Conservation (phyloP, 352 stramenopile species). For the Phytopythium chamaehyphon region DNA sequence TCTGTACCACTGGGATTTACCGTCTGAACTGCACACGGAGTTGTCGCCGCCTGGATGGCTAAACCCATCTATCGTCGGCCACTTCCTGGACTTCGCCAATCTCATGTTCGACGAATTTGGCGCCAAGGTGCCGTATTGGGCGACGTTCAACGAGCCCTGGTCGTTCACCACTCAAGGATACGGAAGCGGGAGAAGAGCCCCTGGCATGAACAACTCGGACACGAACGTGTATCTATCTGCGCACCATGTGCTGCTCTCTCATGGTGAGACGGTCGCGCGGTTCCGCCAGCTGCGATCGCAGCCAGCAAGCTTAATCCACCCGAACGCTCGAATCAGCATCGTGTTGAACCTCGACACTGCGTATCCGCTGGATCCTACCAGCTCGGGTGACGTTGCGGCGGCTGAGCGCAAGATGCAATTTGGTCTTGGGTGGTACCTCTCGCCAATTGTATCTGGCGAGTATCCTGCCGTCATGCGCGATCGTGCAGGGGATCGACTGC, state of each 20-base stretch:
- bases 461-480: constrained; percentile 91
- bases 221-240: constrained; percentile 44
- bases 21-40: constrained; percentile 73
- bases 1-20: constrained; percentile 94
- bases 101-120: constrained; percentile 90
- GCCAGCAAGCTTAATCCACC: constrained; percentile 12
- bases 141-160: constrained; percentile 94
- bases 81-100: constrained; percentile 81
- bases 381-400: constrained; percentile 43
- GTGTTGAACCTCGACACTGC: constrained; percentile 83
- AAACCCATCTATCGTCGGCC: constrained; percentile 39
- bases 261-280: constrained; percentile 84
- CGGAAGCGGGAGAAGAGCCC: constrained; percentile 54
- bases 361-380: constrained; percentile 71
- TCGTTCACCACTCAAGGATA: constrained; percentile 46
- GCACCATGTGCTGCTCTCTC: constrained; percentile 90
- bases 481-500: constrained; percentile 73
- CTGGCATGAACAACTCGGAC: constrained; percentile 32
- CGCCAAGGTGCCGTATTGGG: constrained; percentile 89
- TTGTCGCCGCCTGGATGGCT: constrained; percentile 48
- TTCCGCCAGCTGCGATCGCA: constrained; percentile 57
- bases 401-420: constrained; percentile 88
- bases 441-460: constrained; percentile 88
- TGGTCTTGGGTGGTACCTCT: constrained; percentile 89
- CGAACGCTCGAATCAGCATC: constrained; percentile 88